These are phyloP conservation scores for Aspergillus luchuensis DNA, from an alignment of 2,329 filamentous ascomycete species.

Conservation along the genomic window DNA sequence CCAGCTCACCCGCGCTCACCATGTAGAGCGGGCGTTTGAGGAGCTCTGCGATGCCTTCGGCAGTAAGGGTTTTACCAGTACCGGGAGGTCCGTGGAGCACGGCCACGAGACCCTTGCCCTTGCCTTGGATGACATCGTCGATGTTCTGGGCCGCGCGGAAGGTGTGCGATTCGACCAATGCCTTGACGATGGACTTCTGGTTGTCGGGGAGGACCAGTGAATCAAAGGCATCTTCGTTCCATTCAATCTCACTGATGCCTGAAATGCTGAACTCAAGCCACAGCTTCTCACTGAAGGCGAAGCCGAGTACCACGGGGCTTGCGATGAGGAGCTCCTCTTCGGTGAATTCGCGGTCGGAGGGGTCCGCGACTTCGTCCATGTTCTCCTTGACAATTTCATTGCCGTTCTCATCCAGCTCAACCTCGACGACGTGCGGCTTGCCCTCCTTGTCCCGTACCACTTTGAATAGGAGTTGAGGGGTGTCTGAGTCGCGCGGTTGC, in stretches of 20 bases:
- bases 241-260: constrained; percentile 75
- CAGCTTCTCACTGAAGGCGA: constrained; percentile 82
- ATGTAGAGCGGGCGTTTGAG: constrained; percentile 81
- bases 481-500: constrained; percentile 35
- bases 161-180: constrained; percentile 80
- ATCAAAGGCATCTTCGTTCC: constrained; percentile 81
- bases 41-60: constrained; percentile 81
- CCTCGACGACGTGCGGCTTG: constrained; percentile 53
- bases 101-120: constrained; percentile 80
- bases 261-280: constrained; percentile 89
- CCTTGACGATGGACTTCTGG: constrained; percentile 71
- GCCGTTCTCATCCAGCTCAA: constrained; percentile 59
- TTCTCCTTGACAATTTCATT: constrained; percentile 59
- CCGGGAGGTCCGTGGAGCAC: constrained; percentile 84
- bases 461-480: constrained; percentile 51
- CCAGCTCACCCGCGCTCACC: constrained; percentile 78
- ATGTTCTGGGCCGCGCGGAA: constrained; percentile 79
- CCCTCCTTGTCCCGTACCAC: constrained; percentile 58
- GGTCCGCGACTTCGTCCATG: constrained; percentile 51
- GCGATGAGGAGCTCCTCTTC: constrained; percentile 84
- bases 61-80: constrained; percentile 85
- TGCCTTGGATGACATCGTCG: constrained; percentile 79
- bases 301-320: constrained; percentile 81
- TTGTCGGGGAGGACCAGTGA: constrained; percentile 71
- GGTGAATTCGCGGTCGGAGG: constrained; percentile 60